Evolutionary conservation across 495 filamentous ascomycete species (phyloP), one percentile per base, ranked within the genome.

Genomic region (Apodospora peruviana): DNA sequence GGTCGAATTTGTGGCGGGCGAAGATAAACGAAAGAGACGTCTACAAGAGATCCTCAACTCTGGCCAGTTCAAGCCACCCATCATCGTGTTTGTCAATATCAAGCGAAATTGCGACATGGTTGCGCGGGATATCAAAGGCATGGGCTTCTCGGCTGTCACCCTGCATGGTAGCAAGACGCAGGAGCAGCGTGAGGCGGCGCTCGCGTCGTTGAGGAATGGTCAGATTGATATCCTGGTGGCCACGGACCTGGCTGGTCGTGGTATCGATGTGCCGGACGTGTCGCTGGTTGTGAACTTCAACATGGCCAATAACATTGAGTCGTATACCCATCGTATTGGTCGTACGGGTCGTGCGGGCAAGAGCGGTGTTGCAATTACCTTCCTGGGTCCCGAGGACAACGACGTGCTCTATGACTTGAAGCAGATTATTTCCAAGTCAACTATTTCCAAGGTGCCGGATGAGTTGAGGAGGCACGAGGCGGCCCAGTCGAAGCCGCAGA

Each of bases 41-140:
- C 82, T 99, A 16, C 79, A 82, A 51, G 91, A 99, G 56, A 91
- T 99, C 42, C 84, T 99, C 40, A 77, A 76, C 23, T 90, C 87
- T 0, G 75, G 85, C 57, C 88, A 96, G 51, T 97, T 95, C 72
- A 76, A 79, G 3, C 85, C 94, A 1, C 93, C 93, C 18, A 91
- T 99, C 67, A 97, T 99, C 62, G 93, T 97, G 44, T 99, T 99
- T 62, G 93, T 99, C 78, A 99, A 99, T 67, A 96, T 97, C 85
- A 99, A 97, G 68, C 88, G 91, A 51, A 97, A 97, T 73, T 96
- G 90, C 73, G 93, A 99, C 65, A 89, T 91, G 45, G 84, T 99
- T 24, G 93, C 93, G 1, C 78, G 88, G 49, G 91, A 97, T 61
- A 93, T 99, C 77, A 95, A 95, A 61, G 82, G 90, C 45, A 89